These are phyloP conservation scores for Pseudogymnoascus sp. DNA, from an alignment of 2,329 filamentous ascomycete species.

Conservation along the genomic window DNA sequence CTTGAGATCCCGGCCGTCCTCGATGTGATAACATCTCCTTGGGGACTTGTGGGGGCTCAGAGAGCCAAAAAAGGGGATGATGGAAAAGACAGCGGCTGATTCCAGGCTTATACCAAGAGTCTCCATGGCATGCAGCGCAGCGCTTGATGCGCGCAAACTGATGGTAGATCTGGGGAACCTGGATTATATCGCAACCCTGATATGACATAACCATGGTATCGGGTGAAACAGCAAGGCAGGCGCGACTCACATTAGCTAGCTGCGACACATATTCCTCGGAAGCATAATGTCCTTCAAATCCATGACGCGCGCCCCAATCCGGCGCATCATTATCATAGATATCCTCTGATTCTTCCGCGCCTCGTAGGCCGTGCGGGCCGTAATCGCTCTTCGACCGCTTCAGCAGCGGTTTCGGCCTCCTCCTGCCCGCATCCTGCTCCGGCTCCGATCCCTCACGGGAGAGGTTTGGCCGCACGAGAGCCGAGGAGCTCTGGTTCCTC, in stretches of 20 bases:
- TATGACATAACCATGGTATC: background rate
- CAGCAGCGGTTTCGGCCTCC: slow-evolving; percentile 21
- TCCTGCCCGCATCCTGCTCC: slow-evolving; percentile 17
- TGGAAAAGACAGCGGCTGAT: background rate
- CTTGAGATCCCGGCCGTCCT: background rate
- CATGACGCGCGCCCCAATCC: slow-evolving; percentile 46
- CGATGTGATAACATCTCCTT: background rate
- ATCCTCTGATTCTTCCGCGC: slow-evolving; percentile 18
- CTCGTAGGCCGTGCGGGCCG: slow-evolving; percentile 38
- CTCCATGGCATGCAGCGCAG: background rate
- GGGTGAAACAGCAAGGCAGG: slow-evolving; percentile 17
- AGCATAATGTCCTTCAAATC: slow-evolving; percentile 65
- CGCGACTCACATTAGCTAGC: slow-evolving; percentile 48
- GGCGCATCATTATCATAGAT: slow-evolving; percentile 22
- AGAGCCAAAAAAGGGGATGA: background rate
- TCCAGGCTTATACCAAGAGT: background rate
- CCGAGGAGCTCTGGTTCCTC: background rate
- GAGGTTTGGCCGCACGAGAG: background rate
- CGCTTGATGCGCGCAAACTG: slow-evolving; percentile 1
- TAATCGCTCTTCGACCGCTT: slow-evolving; percentile 43
- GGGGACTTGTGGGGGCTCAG: background rate
- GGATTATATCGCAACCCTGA: background rate
- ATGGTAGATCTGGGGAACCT: background rate
- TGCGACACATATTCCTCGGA: slow-evolving; percentile 62
- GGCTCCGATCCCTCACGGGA: slow-evolving; percentile 13